These are phyloP conservation scores for Eucalyptus fibrosa DNA, from an alignment of 345 rosid species.

Conservation along the genomic window DNA sequence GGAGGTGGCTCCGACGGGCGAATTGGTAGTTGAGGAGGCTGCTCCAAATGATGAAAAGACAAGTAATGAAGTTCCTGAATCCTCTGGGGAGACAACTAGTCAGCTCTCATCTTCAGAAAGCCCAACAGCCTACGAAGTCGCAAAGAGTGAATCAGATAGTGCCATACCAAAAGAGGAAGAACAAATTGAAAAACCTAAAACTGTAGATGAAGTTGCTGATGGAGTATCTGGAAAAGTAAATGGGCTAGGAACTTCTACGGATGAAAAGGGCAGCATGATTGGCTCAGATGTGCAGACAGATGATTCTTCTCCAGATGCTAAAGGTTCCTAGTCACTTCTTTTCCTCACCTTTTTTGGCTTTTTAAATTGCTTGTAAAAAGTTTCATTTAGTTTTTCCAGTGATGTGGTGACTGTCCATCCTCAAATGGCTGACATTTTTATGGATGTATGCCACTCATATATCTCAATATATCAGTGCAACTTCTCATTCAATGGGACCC, in stretches of 20 bases:
- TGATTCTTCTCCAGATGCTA: conserved; percentile 7
- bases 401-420: background rate
- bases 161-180: conserved; percentile 15
- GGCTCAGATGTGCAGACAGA: conserved; percentile 17
- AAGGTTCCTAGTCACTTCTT: conserved; percentile 5
- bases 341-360: background rate
- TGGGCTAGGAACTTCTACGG: conserved; percentile 12
- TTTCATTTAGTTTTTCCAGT: background rate
- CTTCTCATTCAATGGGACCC: background rate
- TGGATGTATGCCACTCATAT: background rate
- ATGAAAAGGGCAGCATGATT: conserved; percentile 20
- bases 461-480: background rate
- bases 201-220: background rate
- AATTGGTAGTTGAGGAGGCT: background rate
- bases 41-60: conserved; percentile 4
- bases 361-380: background rate
- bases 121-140: conserved; percentile 13
- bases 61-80: background rate
- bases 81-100: conserved; percentile 20
- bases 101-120: conserved; percentile 24
- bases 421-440: background rate
- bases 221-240: conserved; percentile 12
- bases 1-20: background rate
- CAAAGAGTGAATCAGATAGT: conserved; percentile 1
- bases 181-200: background rate